Evolutionary conservation across 306 rosid species (phyloP), one percentile per base, ranked within the genome.

Genomic region (Hippophae rhamnoides): DNA sequence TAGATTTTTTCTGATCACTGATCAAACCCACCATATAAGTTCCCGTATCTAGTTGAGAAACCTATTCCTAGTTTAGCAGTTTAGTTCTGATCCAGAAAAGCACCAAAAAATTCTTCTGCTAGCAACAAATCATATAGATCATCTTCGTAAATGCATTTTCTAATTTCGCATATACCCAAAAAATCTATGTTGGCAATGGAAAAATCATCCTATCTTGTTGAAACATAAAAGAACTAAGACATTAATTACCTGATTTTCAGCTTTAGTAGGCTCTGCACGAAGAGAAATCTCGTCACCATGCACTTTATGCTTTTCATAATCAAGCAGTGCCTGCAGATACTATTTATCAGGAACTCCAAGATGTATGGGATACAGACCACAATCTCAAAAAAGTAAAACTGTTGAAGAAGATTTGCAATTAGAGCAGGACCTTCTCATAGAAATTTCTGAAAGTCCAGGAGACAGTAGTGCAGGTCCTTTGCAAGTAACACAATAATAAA

Each of bases 381-480:
- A 31, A 31, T 31, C 38, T 31, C 3, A 31, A 31, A 31, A 31
- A 31, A 31, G 38, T 31, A 31, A 31, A 31, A 31, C 4, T 31
- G 38, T 2, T 2, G 38, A 31, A 31, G 38, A 31, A 31, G 38
- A 13, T 41, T 13, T 23, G 48, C 3, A 47, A 14, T 23, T 45
- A 46, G 47, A 41, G 47, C 50, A 75, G 60, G 31, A 85, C 93
- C 88, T 82, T 85, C 74, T 85, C 93, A 63, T 85, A 85, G 68
- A 85, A 85, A 41, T 80, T 86, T 57, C 88, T 78, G 55, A 85
- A 85, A 60, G 93, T 85, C 93, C 93, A 85, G 10, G 93, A 85
- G 57, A 85, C 93, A 18, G 93, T 85, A 52, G 93, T 85, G 65
- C 89, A 85, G 52, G 93, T 85, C 77, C 93, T 85, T 76, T 57